Percentiles rank a stretch among this genome's conserved stretches.
Conservation (phyloP, 1,139 yeast species). For the Kodamaea arcana region DNA sequence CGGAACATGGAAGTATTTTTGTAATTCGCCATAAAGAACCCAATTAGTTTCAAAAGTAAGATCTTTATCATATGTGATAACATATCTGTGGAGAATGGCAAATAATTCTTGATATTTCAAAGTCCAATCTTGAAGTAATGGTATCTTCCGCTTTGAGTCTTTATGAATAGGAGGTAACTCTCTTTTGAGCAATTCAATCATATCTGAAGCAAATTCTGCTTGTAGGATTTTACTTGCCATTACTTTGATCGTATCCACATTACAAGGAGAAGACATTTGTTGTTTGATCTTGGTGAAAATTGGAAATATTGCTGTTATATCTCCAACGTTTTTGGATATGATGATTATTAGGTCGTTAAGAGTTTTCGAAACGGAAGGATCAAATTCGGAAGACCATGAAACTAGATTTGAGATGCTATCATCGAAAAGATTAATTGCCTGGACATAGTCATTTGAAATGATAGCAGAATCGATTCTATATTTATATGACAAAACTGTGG, state of each 20-base stretch:
- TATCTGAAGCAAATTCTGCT: constrained; percentile 52
- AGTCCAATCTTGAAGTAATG: constrained; percentile 25
- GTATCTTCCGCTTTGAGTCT: constrained; percentile 27
- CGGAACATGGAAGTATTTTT: constrained; percentile 57
- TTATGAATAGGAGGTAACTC: constrained; percentile 53
- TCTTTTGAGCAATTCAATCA: constrained; percentile 53
- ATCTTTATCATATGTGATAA: constrained; percentile 39
- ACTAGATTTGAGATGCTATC: constrained; percentile 24
- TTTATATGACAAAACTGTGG: constrained; percentile 25
- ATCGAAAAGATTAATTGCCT: constrained; percentile 30
- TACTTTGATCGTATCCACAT: constrained; percentile 42
- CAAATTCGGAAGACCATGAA: constrained; percentile 30
- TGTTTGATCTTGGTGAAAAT: constrained; percentile 36
- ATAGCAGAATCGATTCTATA: constrained; percentile 29
- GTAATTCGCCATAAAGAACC: constrained; percentile 59
- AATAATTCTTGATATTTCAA: constrained; percentile 28
- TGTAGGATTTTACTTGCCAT: constrained; percentile 45
- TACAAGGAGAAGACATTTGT: constrained; percentile 29
- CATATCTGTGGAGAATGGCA: constrained; percentile 43
- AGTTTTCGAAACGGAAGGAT: constrained; percentile 28
- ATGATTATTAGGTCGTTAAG: constrained; percentile 31
- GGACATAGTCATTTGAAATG: constrained; percentile 13
- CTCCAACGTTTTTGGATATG: constrained; percentile 16
- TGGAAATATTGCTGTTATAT: constrained; percentile 26
- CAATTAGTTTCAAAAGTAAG: constrained; percentile 51